Evolutionary conservation across 2,329 filamentous ascomycete species (phyloP).

Genomic region (Penicillium sp.): DNA sequence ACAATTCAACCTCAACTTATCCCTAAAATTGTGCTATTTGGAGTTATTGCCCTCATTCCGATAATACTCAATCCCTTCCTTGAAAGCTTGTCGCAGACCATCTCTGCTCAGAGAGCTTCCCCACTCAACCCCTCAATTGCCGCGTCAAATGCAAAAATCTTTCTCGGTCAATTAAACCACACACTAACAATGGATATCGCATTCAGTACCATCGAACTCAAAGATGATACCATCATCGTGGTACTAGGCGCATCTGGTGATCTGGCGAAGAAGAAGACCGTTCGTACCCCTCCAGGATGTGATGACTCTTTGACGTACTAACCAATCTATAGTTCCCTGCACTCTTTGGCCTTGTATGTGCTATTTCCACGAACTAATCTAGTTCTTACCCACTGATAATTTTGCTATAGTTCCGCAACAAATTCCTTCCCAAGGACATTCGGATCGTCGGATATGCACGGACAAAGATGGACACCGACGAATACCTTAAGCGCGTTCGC

Average conservation of each 20-base stretch:
- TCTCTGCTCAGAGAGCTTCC: conserved; percentile 6
- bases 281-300: conserved; percentile 46
- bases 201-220: conserved; percentile 82
- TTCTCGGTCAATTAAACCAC: conserved; percentile 2
- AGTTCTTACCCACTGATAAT: conserved; percentile 13
- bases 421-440: conserved; percentile 95
- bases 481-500: conserved; percentile 90
- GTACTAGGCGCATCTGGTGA: conserved; percentile 97
- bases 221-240: conserved; percentile 96
- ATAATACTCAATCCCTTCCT: neutral
- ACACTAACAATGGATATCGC: conserved; percentile 40
- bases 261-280: conserved; percentile 99
- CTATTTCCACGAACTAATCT: neutral
- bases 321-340: conserved; percentile 72
- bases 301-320: conserved; percentile 17
- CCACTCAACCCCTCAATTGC: conserved; percentile 21
- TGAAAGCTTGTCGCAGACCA: neutral
- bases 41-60: neutral
- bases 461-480: conserved; percentile 98
- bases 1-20: conserved; percentile 11
- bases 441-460: conserved; percentile 97
- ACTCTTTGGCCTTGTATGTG: conserved; percentile 90
- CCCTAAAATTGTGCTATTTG: conserved; percentile 1
- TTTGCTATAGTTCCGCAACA: conserved; percentile 79
- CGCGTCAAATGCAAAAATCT: conserved; percentile 17